Base-by-base conservation (phyloP, 352 stramenopile species). In the Phytophthora podocarpi region DNA sequence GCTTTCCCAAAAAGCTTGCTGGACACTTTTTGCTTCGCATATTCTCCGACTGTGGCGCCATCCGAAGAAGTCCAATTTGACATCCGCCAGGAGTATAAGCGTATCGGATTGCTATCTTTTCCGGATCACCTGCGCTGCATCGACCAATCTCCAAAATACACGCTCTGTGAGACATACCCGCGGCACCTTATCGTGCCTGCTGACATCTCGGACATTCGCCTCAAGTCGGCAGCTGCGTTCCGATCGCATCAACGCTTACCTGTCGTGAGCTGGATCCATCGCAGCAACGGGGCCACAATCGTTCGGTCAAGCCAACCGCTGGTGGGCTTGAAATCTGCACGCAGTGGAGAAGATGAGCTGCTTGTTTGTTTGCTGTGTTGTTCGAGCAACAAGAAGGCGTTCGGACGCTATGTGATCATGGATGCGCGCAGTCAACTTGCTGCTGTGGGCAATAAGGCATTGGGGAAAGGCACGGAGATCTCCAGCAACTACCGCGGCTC, bases 381-480 rank as follows among this genome's bases (percentile, higher is more conserved):
- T 32, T 72, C 69, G 7, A 78, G 51, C n/a, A 89, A 74, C 43
- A 65, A 70, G 24, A 59, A 75, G 16, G 57, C 66, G 4, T 74
- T 75, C 40, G 78, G 82, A 23, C 77, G 78, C 1, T 91, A 92
- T 60, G 55, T 91, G 52, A 96, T 93, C 59, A 92, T 93, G 79
- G 86, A 96, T 59, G 85, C 87, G 13, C 81, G 87, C 0, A 78
- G 82, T 23, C 87, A 98, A 43, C 70, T 98, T 11, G 78, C 80
- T 8, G 81, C 82, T 0, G 88, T 97, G 9, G 87, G 86, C 6
- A 91, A 96, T 49, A 96, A 92, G 47, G 83, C 98, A 48, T 71
- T 98, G 78, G 90, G 97, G 57, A 98, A 97, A 78, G 96, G 96
- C 31, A 98, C 96, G 4, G 97, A 99, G 71, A 97, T 98, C 71